Conservation (phyloP, 371 early-diverging fungal species). For the Capillidium heterosporum region DNA sequence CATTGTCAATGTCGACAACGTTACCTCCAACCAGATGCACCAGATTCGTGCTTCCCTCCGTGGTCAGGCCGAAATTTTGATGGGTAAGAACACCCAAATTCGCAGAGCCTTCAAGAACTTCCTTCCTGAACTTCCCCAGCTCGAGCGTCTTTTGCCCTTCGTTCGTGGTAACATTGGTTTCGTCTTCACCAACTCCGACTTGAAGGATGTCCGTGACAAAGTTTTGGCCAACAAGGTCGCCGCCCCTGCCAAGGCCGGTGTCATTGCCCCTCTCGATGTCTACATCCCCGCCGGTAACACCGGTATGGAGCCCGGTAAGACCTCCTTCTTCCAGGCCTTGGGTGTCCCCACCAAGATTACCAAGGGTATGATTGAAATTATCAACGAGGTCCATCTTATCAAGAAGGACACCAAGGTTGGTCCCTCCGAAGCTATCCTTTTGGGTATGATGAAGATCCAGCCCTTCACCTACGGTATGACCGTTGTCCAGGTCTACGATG, state of each 20-base stretch:
- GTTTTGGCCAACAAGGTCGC: conserved; percentile 87
- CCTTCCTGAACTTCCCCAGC: conserved; percentile 63
- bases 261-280: conserved; percentile 93
- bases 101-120: conserved; percentile 84
- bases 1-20: conserved; percentile 98
- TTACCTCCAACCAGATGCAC: conserved; percentile 99
- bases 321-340: conserved; percentile 99
- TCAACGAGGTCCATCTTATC: conserved; percentile 87
- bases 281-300: conserved; percentile 96
- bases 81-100: conserved; percentile 99
- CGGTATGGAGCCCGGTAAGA: conserved; percentile 99
- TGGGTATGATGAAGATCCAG: conserved; percentile 99
- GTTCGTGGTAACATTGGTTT: conserved; percentile 97
- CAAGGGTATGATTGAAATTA: conserved; percentile 99
- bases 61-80: conserved; percentile 83
- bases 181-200: conserved; percentile 97
- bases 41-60: conserved; percentile 89
- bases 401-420: conserved; percentile 89
- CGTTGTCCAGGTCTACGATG: conserved; percentile 86
- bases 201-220: conserved; percentile 85
- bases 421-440: conserved; percentile 95
- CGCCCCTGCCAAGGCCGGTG: conserved; percentile 98
- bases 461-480: conserved; percentile 99
- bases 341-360: conserved; percentile 99
- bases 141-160: conserved; percentile 66